These are phyloP conservation scores for Stramenopiles sp. DNA, from an alignment of 352 stramenopile species.

Conservation along the genomic window DNA sequence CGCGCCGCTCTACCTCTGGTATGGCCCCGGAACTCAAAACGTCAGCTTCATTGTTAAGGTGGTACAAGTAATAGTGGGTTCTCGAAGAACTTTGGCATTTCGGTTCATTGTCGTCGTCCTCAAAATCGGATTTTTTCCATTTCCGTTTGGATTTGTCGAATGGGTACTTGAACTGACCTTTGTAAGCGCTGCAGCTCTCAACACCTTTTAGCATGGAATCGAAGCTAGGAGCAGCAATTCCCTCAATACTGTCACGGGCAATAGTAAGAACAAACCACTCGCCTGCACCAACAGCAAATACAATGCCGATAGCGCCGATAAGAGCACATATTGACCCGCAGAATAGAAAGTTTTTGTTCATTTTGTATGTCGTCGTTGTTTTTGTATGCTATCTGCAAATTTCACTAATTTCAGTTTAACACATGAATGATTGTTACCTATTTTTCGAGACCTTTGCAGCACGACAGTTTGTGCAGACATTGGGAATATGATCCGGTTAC, in stretches of 20 bases:
- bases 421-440: too few relatives aligned
- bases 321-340: neutral
- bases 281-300: neutral
- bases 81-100: neutral
- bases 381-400: too few relatives aligned
- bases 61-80: neutral
- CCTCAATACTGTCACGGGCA: neutral
- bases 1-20: neutral
- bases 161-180: neutral
- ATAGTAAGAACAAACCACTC: neutral
- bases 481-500: too few relatives aligned
- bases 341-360: neutral
- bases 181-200: neutral
- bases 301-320: neutral
- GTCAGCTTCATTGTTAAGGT: neutral
- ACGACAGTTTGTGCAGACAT: too few relatives aligned
- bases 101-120: too few relatives aligned
- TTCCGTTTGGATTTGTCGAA: neutral
- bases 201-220: neutral
- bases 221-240: neutral
- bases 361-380: neutral
- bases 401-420: too few relatives aligned
- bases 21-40: neutral
- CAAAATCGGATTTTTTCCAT: neutral
- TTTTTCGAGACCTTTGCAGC: too few relatives aligned